A percentile compares a stretch with the other conserved stretches of the same genome.
These are phyloP conservation scores for Apiospora marii DNA, from an alignment of 2,329 filamentous ascomycete genomes.

Conservation along the genomic window DNA sequence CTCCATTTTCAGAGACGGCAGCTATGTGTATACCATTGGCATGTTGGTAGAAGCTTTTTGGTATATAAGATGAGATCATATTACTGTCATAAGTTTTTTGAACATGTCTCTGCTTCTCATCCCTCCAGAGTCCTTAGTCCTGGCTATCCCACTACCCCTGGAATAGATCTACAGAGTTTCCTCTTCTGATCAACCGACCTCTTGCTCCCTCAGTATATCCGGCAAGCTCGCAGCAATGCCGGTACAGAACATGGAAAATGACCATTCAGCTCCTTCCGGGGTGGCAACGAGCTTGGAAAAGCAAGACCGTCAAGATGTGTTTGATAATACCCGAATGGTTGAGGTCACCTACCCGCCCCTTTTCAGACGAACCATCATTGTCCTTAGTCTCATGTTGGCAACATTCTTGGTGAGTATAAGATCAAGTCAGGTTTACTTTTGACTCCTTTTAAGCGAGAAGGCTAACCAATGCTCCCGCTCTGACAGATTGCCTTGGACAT, in stretches of 20 bases:
- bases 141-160: not conserved
- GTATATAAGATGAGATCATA: not conserved
- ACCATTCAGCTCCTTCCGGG: no score
- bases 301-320: no score
- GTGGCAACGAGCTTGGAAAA: no score
- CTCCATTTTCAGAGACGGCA: not conserved
- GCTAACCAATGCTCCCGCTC: not conserved
- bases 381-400: not conserved
- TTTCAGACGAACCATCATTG: not conserved
- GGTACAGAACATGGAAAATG: no score
- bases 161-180: not conserved
- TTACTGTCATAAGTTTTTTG: not conserved
- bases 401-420: not conserved
- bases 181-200: not conserved
- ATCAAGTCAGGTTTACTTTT: not conserved
- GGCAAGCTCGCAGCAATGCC: no score
- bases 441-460: not conserved
- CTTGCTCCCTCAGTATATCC: not conserved
- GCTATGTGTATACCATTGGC: not conserved
- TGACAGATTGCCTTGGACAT: conserved; percentile 21
- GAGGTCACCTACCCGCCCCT: not conserved
- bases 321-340: no score
- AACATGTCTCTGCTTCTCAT: not conserved
- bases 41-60: not conserved
- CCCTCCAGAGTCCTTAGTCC: not conserved